Conservation (phyloP, 2,329 filamentous ascomycete species). For the Penicillium paneum region DNA sequence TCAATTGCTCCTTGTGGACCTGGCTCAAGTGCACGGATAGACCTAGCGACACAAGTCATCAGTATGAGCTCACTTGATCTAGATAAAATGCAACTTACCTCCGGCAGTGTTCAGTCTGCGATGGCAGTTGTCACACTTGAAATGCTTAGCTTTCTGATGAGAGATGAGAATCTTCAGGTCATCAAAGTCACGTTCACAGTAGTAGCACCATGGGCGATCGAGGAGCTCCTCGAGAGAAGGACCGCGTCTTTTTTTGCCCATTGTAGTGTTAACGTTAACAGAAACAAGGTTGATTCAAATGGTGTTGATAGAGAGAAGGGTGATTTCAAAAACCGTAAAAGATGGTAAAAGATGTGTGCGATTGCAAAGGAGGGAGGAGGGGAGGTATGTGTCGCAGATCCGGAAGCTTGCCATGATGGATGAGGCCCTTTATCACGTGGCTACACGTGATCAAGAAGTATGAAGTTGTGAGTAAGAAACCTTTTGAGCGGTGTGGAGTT, state of each 20-base stretch:
- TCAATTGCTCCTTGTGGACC: slow-evolving; percentile 91
- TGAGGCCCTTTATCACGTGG: neutral
- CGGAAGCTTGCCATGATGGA: neutral
- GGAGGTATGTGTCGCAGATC: neutral
- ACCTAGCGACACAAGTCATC: slow-evolving; percentile 52
- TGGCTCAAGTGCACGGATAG: slow-evolving; percentile 97
- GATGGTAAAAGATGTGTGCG: neutral
- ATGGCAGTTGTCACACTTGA: slow-evolving; percentile 90
- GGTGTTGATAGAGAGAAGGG: slow-evolving; percentile 4
- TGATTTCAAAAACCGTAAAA: neutral
- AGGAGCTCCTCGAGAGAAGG: slow-evolving; percentile 87
- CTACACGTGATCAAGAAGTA: neutral
- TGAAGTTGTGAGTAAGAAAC: too few species aligned
- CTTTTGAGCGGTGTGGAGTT: too few species aligned
- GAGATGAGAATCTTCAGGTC: slow-evolving; percentile 94
- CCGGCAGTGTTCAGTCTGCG: slow-evolving; percentile 89
- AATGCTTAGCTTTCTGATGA: slow-evolving; percentile 99
- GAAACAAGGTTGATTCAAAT: slow-evolving; percentile 11
- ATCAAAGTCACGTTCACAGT: slow-evolving; percentile 98
- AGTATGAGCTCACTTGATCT: neutral
- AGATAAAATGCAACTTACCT: slow-evolving; percentile 60
- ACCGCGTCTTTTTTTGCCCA: slow-evolving; percentile 88
- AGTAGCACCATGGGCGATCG: slow-evolving; percentile 91
- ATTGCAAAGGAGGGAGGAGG: neutral
- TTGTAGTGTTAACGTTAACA: slow-evolving; percentile 39